Base-by-base conservation (phyloP, 2,329 filamentous ascomycete genomes). In the Lecanicillium sp. region DNA sequence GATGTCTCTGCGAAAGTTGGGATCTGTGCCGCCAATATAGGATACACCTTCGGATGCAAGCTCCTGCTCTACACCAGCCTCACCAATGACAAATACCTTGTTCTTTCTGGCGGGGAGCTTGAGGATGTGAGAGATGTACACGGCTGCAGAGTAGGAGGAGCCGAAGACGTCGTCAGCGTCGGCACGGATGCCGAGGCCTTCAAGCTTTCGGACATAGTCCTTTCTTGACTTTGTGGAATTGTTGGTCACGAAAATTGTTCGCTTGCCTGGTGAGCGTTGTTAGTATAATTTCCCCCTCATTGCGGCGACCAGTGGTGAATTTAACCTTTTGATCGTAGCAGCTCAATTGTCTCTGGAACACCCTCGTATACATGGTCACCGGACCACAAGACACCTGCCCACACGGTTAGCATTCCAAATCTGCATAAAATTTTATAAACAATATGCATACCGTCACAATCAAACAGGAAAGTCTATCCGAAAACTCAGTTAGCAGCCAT, bases 201-300 rank as follows among this genome's bases (percentile, higher is more conserved):
- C 78, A 43, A 98, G 81, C 57, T 96, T 98, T 68, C 90, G 87
- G 59, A 84, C 82, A 64, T 98, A 98, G 58, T 95, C 88, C 35
- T 75, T 70, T 41, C 92, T 83, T 9, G 90, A 95, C 60, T 98
- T 98, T 41, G 92, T 96, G 55, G 88, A 95, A 68, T 98, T 98
- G 68, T 98, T 98, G 29, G 92, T 98, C 37, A 98, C 92, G 57
- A 98, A 98, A 39, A 98, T 80, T 25, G 92, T 75, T 57, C 83
- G 83, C 63, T 98, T 98, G 56, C 86, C 89, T 92, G 38, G 2
- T 3, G 9, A n/a, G n/a, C 3, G 2, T 20, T 28, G 29, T 41
- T 9, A 37, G 29, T 13, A 9, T 9, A 9, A 7, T 11, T 36
- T 9, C 5, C 12, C 4, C 20, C 19, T 42, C 13, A 33, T 40